Evolutionary conservation across 352 stramenopile genomes (phyloP).

Genomic region (Labyrinthula sp.): DNA sequence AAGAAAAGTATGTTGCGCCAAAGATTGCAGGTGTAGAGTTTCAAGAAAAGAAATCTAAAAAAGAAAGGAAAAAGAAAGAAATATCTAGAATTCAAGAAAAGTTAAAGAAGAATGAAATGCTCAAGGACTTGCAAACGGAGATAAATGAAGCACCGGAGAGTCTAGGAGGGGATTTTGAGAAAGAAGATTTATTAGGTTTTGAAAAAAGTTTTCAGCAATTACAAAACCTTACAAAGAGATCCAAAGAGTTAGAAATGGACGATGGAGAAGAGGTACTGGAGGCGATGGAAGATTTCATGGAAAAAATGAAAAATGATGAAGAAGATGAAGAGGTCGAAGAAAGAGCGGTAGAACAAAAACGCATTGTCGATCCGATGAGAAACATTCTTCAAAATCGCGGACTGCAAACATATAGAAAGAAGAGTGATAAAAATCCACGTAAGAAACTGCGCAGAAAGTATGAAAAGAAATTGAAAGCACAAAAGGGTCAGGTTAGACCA

Average conservation of each 20-base stretch:
- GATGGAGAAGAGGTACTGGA: no score
- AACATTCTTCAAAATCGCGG: slow-evolving; percentile 33
- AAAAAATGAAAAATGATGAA: slow-evolving; percentile 14
- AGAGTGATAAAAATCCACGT: slow-evolving; percentile 31
- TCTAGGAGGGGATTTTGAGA: no score
- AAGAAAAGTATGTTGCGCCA: slow-evolving; percentile 9
- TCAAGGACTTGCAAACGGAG: no score
- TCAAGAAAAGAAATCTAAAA: no score
- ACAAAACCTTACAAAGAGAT: no score
- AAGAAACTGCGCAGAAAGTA: slow-evolving; percentile 28
- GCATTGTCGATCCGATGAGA: background rate
- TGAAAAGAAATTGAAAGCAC: slow-evolving; percentile 30
- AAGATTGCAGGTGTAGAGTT: background rate
- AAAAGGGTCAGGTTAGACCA: slow-evolving; percentile 28
- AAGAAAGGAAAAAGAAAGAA: no score
- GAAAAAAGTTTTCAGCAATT: no score
- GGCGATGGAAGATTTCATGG: slow-evolving; percentile 2
- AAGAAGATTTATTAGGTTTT: no score
- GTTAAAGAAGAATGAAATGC: no score
- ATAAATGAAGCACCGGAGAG: no score
- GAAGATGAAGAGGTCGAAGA: background rate
- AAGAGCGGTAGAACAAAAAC: background rate
- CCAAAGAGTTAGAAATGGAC: background rate
- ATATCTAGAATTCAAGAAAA: no score
- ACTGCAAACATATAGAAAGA: slow-evolving; percentile 33